Evolutionary conservation across 2,329 filamentous ascomycete species (phyloP), one percentile per base, ranked within the genome.

Genomic region (Xylaria sp.): DNA sequence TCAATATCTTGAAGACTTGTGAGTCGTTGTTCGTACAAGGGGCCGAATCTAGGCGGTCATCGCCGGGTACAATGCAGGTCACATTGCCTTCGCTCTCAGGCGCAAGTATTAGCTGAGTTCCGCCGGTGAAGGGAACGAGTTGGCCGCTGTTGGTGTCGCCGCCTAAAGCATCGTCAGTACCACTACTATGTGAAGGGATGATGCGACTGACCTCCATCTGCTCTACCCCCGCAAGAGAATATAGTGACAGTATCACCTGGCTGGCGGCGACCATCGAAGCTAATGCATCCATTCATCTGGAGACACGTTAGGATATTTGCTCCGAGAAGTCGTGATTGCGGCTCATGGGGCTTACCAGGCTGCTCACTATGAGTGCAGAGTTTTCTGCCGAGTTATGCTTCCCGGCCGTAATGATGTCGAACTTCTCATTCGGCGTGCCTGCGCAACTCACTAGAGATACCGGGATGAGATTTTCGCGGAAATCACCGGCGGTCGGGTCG

Each of bases 391-490:
- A 77, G 75, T 87, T 85, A 74, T 87, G 85, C 69, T 79, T 81
- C 12, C 86, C 85, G 15, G 80, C 76, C 2, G 84, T 86, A 63
- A 87, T 80, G 52, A 88, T 73, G 74, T 87, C 85, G 73, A 85
- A 88, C 72, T 82, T 83, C 75, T 87, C 83, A 60, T 83, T 84
- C 3, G 81, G 77, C 4, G 81, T 80, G 39, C 82, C 84, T 37
- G 78, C 76, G 76, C 86, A 88, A 34, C 77, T 75, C 9, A 82
- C 82, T 10, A 86, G 73, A 25, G 80, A 79, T 9, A 87, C 76
- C 1, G 85, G 85, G 60, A 87, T 86, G 56, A 87, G 78, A 72
- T 88, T 88, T 76, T 84, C 80, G 6, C 85, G 83, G 76, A 87
- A 87, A 72, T 88, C 85, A 44, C 85, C 86, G 0, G 84, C 85